Evolutionary conservation across 345 rosid genomes (phyloP), one percentile per base, ranked within the genome.

Genomic region (Carallia brachiata): DNA sequence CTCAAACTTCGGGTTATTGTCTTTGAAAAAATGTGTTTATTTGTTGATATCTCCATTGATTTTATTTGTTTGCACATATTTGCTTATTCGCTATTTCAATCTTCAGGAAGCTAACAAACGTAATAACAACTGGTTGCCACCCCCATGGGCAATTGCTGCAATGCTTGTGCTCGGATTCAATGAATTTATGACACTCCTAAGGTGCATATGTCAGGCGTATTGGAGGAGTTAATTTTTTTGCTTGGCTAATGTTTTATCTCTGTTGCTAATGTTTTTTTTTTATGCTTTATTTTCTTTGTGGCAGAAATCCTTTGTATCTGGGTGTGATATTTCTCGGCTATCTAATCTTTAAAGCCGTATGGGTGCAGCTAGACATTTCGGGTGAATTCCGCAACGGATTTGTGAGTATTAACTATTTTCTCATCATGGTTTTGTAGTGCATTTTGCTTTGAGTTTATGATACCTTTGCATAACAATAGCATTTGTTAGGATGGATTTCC

Each of bases 71-170:
- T 27, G 13, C 31, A 13, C 28, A 10, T 10, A 0, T 56, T 56
- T 56, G 12, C 28, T 27, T 70, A 32, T 18, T 66, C 55, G 6
- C 67, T 50, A 62, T 63, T 23, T 67, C 60, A 50, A 64, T 78
- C 78, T 83, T 70, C 93, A 96, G 99, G 99, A 96, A 88, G 99
- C 99, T 40, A 88, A 87, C 80, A 85, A 80, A 73, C 96, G 95
- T 70, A 87, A 77, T 72, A 92, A 92, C 93, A 96, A 90, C 88
- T 96, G 97, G 97, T 67, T 96, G 60, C 98, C 99, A 67, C 99
- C 99, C 75, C 98, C 99, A 79, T 96, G 99, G 99, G 99, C 99
- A 60, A 92, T 96, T 71, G 84, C 73, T 62, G 98, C 98, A 12
- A 54, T 96, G 81, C 52, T 87, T 37, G 77, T 96, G 74, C 88